Base-by-base conservation (phyloP, 768 basidiomycete genomes). In the Suillus americanus region DNA sequence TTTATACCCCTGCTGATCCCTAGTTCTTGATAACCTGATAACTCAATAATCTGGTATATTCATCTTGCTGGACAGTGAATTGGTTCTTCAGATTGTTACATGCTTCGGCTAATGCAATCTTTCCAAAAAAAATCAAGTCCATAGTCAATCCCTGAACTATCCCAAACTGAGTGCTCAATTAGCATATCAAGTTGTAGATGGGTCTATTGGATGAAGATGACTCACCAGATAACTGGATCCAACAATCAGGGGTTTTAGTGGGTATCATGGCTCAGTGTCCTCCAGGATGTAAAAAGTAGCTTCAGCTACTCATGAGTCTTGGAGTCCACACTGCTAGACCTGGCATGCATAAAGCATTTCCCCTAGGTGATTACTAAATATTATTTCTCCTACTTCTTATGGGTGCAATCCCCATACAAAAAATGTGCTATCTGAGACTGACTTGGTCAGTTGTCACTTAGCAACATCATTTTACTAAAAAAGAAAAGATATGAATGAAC, bases 101-200 rank as follows among this genome's bases (percentile, higher is more conserved):
- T 20, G 6, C 10, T 10, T 54, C 20, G 20, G 33, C 12, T 35
- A 35, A 30, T 33, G 20, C 20, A 10, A 6, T 8, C 2, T 55
- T 55, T 33, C 53, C 33, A 55, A 55, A 55, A 55, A n/a, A 13
- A 33, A 12, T 20, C 1, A 1, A 35, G 12, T 35, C 5, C 28
- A 12, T 54, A 54, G 35, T 12, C 30, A 54, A n/a, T 54, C 53
- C 53, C 53, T 54, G 33, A 18, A 54, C 53, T 54, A 54, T 54
- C 53, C 53, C 53, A 54, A 54, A 35, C 13, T 1, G 13, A 28
- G 25, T 7, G 23, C 23, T 28, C 48, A 50, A 50, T 50, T 25
- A 50, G 48, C 23, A 30, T n/a, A n/a, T n/a, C n/a, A n/a, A n/a
- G n/a, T n/a, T n/a, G n/a, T n/a, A n/a, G n/a, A n/a, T n/a, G n/a